Conservation (phyloP, 2,329 filamentous ascomycete species). For the Verruconis gallopava region DNA sequence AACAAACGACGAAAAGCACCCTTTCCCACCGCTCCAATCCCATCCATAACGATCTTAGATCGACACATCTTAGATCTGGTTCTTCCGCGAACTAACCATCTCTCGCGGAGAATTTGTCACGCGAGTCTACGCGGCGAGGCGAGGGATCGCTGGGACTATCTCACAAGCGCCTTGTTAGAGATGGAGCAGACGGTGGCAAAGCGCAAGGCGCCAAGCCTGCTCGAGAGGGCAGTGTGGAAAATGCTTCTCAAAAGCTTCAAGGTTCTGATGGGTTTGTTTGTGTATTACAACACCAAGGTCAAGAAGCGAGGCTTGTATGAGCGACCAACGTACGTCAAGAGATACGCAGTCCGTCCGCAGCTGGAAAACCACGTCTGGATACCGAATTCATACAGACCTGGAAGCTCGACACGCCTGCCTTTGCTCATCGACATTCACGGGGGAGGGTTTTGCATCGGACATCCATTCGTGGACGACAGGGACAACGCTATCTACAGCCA, state of each 20-base stretch:
- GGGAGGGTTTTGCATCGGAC: constrained; percentile 36
- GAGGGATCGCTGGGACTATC: too few species aligned
- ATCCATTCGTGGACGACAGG: constrained; percentile 32
- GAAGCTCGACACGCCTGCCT: constrained; percentile 19
- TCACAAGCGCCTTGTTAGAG: too few species aligned
- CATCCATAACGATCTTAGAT: too few species aligned
- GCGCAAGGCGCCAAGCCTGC: neutral
- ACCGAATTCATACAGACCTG: neutral
- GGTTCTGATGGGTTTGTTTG: neutral
- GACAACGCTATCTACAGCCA: constrained; percentile 34
- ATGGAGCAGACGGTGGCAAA: neutral
- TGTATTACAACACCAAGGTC: constrained; percentile 1
- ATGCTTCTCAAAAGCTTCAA: neutral
- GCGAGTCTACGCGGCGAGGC: too few species aligned
- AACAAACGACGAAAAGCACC: too few species aligned
- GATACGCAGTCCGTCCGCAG: neutral
- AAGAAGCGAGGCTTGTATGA: neutral
- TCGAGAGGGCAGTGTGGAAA: neutral
- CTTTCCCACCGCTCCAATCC: too few species aligned
- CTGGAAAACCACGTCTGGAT: neutral
- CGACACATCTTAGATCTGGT: too few species aligned
- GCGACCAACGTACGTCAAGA: neutral
- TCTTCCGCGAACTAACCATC: too few species aligned
- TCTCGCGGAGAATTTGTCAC: too few species aligned
- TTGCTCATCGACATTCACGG: constrained; percentile 40